Conservation (phyloP, 495 filamentous ascomycete species). For the Apiosordaria backusii region DNA sequence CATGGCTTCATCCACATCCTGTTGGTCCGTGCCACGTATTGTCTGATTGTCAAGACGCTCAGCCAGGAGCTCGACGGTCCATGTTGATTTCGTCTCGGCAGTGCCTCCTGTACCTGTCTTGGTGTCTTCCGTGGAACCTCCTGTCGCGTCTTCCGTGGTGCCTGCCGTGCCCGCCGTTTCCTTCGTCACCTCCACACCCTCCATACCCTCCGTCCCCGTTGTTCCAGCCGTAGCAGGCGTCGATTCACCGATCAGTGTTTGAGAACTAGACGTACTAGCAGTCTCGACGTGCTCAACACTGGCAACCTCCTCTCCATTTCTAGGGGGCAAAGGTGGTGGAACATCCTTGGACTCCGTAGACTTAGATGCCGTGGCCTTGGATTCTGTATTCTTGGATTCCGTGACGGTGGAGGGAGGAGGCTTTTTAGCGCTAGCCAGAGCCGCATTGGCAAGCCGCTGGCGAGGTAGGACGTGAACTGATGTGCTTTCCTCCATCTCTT, state of each 20-base stretch:
- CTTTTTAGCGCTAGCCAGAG: conserved; percentile 39
- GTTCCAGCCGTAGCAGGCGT: conserved; percentile 12
- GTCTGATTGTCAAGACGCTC: conserved; percentile 42
- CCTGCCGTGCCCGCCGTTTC: background rate
- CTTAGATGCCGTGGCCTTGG: background rate
- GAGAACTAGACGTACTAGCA: conserved; percentile 39
- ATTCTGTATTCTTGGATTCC: background rate
- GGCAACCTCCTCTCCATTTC: conserved; percentile 15
- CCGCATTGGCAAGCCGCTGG: conserved; percentile 76
- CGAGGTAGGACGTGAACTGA: conserved; percentile 59
- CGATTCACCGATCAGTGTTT: conserved; percentile 42
- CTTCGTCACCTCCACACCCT: conserved; percentile 8
- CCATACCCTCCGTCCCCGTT: conserved; percentile 10
- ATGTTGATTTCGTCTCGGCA: conserved; percentile 24
- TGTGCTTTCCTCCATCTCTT: conserved; percentile 60
- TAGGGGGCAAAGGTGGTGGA: conserved; percentile 31
- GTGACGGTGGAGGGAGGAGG: no score
- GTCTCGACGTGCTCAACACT: conserved; percentile 26
- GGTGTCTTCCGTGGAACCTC: no score
- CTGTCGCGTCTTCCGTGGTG: no score
- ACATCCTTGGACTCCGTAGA: background rate
- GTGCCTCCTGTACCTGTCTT: no score
- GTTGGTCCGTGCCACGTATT: conserved; percentile 55
- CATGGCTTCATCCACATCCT: conserved; percentile 95
- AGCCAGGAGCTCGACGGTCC: conserved; percentile 41